Conservation (phyloP, 2,329 filamentous ascomycete species). For the Aureobasidium mangrovei region DNA sequence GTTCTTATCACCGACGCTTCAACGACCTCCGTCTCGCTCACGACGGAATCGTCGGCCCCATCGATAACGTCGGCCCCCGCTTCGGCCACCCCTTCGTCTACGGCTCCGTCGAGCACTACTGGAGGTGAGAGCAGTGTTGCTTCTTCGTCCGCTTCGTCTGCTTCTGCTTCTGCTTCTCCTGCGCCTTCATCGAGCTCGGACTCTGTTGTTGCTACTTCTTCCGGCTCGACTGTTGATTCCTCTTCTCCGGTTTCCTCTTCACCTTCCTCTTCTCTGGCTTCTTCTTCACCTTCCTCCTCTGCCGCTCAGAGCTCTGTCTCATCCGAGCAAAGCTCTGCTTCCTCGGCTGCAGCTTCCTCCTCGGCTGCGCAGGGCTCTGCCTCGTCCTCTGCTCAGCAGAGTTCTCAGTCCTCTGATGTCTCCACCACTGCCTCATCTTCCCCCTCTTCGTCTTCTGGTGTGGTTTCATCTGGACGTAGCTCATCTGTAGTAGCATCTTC, state of each 20-base stretch:
- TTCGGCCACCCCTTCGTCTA: constrained; percentile 16
- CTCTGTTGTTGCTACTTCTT: constrained; percentile 11
- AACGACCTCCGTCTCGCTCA: constrained; percentile 21
- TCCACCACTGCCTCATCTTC: constrained; percentile 13
- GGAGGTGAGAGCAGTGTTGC: constrained; percentile 18
- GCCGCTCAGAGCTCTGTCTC: constrained; percentile 18
- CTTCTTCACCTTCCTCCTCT: constrained; percentile 10
- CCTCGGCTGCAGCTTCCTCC: constrained; percentile 11
- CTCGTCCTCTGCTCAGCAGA: not conserved
- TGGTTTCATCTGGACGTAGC: constrained; percentile 14
- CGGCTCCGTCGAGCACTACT: constrained; percentile 15
- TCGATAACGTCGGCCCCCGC: constrained; percentile 3
- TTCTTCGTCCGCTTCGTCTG: constrained; percentile 16
- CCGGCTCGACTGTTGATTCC: not conserved
- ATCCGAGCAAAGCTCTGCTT: not conserved
- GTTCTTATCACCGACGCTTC: constrained; percentile 21
- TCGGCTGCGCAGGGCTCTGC: constrained; percentile 6
- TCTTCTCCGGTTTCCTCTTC: constrained; percentile 3
- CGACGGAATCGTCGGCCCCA: constrained; percentile 17
- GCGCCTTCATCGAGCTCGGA: constrained; percentile 7
- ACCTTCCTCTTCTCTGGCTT: not conserved
- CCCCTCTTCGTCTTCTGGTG: constrained; percentile 14
- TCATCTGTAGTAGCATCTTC: constrained; percentile 9
- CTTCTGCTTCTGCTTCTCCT: constrained; percentile 16
- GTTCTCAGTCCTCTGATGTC: constrained; percentile 13